phyloP scores from a whole-genome alignment of 139 green algal genomes.

The Tetraselmis striata region DNA sequence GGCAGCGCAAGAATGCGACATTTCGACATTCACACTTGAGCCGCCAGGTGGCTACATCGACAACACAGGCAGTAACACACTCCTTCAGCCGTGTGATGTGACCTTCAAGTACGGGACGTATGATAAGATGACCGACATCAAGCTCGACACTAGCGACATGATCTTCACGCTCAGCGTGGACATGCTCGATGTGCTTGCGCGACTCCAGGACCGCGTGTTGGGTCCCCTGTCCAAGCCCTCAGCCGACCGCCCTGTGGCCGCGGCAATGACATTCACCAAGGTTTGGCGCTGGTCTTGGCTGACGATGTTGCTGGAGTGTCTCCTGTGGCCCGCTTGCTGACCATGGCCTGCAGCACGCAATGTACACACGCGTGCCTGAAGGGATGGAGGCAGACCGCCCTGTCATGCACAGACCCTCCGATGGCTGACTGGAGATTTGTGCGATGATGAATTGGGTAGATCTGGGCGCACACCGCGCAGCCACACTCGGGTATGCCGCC shows the following conservation, averaged over 20 bases:
- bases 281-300: no score
- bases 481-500: not conserved
- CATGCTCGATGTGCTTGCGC: not conserved
- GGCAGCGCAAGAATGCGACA: not conserved
- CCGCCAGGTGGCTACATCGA: not conserved
- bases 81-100: constrained; percentile 38
- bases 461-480: not conserved
- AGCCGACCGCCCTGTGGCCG: not conserved
- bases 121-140: not conserved
- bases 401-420: no score
- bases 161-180: not conserved
- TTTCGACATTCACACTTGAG: not conserved
- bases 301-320: no score
- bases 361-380: no score
- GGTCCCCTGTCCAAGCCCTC: not conserved
- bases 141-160: not conserved
- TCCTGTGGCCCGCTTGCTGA: no score
- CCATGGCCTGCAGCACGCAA: no score
- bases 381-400: no score
- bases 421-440: no score
- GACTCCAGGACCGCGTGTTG: not conserved
- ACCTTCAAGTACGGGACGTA: constrained; percentile 1
- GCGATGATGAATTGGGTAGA: no score
- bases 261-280: not conserved
- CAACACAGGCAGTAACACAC: not conserved